Base-by-base conservation (phyloP, 1,139 yeast genomes). In the Pneumocystis murina region DNA sequence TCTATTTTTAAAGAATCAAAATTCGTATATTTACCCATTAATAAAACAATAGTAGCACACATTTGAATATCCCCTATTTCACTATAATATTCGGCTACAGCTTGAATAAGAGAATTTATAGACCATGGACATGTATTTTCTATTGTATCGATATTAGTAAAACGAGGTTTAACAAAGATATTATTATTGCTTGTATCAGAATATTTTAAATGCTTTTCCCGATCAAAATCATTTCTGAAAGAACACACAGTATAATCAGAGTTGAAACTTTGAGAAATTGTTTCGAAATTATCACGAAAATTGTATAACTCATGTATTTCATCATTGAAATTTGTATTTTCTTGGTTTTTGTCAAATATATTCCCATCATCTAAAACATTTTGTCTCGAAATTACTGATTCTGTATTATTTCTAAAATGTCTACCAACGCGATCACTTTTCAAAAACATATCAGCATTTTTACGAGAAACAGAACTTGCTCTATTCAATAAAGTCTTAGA, bases 41-140 rank as follows among this genome's bases (percentile, higher is more conserved):
- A 71, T 40, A 85, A 71, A 0, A 85, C 76, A 39, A 87, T 70
- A 0, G 88, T 80, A 1, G 87, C 80, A 66, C 86, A 80, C 76
- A 84, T 77, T 35, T 84, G 77, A 35, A 84, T 73, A 69, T 86
- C 89, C 0, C 95, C 95, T 69, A 84, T 87, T 17, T 74, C 73
- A 7, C 81, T 71, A 43, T 86, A 80, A 72, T 82, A 84, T 33
- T 79, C 79, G 17, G 83, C 57, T 16, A 55, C 17, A n/a, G 16
- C 7, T 30, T 73, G 60, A 59, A 43, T 12, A n/a, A 43, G 28
- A 6, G 62, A n/a, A 7, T 20, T 24, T n/a, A 17, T 2, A 35
- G 30, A 20, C 59, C 59, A 57, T 6, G 59, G 39, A 57, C 1
- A 17, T 7, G 39, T 38, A 17, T n/a, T 35, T 8, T 36, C 36